Evolutionary conservation across 371 early-diverging fungal species (phyloP).

Genomic region (Mucor velutinosus): DNA sequence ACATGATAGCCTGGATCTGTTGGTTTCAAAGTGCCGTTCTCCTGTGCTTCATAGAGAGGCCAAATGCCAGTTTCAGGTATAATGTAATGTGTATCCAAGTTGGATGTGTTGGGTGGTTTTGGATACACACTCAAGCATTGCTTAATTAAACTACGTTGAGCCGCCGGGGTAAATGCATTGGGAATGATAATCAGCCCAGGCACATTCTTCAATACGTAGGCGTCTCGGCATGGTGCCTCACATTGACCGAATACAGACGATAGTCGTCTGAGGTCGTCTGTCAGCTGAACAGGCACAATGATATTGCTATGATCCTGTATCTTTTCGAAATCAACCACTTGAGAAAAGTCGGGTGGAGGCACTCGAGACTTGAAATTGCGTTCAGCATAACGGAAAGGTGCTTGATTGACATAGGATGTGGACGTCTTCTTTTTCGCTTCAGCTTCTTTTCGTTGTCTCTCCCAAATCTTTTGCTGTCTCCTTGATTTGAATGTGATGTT

Average conservation of each 20-base stretch:
- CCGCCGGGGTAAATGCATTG: conserved; percentile 64
- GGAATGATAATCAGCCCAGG: conserved; percentile 71
- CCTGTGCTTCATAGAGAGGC: conserved; percentile 51
- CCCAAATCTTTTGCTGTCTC: conserved; percentile 48
- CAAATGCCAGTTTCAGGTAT: conserved; percentile 74
- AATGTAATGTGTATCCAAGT: conserved; percentile 83
- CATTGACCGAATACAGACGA: conserved; percentile 25
- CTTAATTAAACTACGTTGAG: conserved; percentile 66
- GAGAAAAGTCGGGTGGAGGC: conserved; percentile 56
- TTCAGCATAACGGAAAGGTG: conserved; percentile 80
- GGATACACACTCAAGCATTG: conserved; percentile 70
- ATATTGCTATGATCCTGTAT: conserved; percentile 22
- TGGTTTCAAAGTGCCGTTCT: conserved; percentile 19
- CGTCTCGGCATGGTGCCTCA: conserved; percentile 11
- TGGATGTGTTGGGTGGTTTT: conserved; percentile 75
- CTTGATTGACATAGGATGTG: conserved; percentile 56
- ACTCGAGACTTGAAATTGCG: conserved; percentile 67
- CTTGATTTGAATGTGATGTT: conserved; percentile 31
- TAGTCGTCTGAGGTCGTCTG: conserved; percentile 17
- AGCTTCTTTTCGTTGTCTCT: conserved; percentile 28
- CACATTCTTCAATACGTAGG: conserved; percentile 20
- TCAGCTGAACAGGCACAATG: conserved; percentile 32
- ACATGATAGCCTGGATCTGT: conserved; percentile 28
- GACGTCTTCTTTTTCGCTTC: conserved; percentile 29
- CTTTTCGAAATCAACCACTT: conserved; percentile 58